Base-by-base conservation (phyloP, 257 asterid genomes). In the Linderniella brevidens region DNA sequence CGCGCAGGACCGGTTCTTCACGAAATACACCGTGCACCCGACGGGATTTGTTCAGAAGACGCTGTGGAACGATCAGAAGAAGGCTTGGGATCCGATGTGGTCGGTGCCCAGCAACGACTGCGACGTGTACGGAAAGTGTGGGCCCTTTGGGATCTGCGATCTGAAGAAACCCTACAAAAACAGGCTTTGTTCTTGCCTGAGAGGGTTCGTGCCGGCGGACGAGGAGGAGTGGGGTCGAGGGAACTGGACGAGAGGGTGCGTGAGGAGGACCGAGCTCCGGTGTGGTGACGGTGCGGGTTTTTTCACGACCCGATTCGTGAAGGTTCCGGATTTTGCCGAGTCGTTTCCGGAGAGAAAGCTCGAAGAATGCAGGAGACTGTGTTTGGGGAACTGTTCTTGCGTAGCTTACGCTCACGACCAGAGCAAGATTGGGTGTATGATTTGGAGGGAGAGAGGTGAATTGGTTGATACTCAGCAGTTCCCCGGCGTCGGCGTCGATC, bases 311-410 rank as follows among this genome's bases (percentile, higher is more conserved):
- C 62, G 9, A 29, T 62, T 40, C 41, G 48, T 58, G 59, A 65
- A 65, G 58, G 73, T 65, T 29, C 80, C 80, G 0, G 73, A 72
- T n/a, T 62, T 65, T 15, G 60, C 70, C 0, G 40, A 65, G 12
- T 60, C 4, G 9, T 57, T 59, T 11, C 12, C 53, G 4, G 14
- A 66, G 3, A 10, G 32, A 8, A 13, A 8, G 17, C 49, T 11
- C 12, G 73, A 53, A 8, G 76, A 65, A 3, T 72, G 80, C 11
- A 16, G 65, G 51, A 35, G 12, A 2, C 47, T 36, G n/a, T 81
- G 90, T 64, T 50, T 37, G 18, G 40, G 61, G 37, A 68, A 66
- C 35, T 71, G 82, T 59, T 70, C 82, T 17, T 77, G 82, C 72
- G 40, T 70, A 9, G 82, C 86, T 20, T 77, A 70, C 49, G 70